A percentile compares a stretch with the other conserved stretches of the same genome.
phyloP scores from a whole-genome alignment of 257 asterid species.

The Primulina eburnea region DNA sequence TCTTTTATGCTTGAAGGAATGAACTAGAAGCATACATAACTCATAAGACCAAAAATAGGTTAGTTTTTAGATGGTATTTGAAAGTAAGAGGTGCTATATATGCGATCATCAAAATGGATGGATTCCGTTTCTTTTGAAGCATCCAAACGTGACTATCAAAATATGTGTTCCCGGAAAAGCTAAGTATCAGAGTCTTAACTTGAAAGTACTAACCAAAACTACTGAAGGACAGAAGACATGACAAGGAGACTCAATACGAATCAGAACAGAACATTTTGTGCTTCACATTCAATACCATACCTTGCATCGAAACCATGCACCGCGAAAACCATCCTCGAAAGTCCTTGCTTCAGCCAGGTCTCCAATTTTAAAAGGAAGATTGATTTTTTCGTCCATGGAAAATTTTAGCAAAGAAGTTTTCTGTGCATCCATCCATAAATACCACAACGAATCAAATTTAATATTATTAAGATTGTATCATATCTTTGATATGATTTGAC shows the following conservation, averaged over 20 bases:
- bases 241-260: background rate
- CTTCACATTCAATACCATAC: conserved; percentile 21
- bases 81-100: too few species aligned
- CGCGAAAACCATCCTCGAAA: conserved; percentile 44
- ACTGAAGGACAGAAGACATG: background rate
- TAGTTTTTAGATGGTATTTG: too few species aligned
- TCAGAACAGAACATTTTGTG: background rate
- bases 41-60: too few species aligned
- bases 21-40: too few species aligned
- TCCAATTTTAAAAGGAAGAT: conserved; percentile 44
- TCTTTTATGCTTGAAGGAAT: too few species aligned
- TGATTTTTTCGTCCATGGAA: conserved; percentile 24
- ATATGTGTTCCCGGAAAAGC: too few species aligned
- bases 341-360: conserved; percentile 43
- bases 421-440: conserved; percentile 17
- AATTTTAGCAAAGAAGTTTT: background rate
- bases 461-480: too few species aligned
- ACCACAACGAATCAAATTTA: background rate
- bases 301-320: conserved; percentile 63
- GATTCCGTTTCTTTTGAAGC: too few species aligned
- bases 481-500: too few species aligned
- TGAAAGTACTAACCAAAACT: conserved; percentile 1
- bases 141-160: too few species aligned
- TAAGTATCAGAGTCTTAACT: background rate
- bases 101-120: too few species aligned